Base-by-base conservation (phyloP, 495 filamentous ascomycete species). In the Rostrohypoxylon terebratum region DNA sequence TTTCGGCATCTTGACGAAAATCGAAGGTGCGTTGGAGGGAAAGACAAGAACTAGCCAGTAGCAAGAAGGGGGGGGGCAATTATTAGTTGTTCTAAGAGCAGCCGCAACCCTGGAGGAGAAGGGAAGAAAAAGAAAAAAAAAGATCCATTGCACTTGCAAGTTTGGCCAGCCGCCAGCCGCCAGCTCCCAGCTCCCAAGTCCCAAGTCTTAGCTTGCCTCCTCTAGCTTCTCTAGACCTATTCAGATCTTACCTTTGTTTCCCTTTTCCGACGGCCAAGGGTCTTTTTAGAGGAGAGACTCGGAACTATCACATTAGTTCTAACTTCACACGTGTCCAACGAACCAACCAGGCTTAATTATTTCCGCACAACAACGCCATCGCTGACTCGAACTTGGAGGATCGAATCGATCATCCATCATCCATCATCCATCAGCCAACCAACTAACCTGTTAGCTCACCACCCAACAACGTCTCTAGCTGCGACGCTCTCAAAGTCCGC, bases 341-440 rank as follows among this genome's bases (percentile, higher is more conserved):
- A 59, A 59, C 55, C 55, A 59, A 38, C 64, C 70, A 73, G 59
- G 59, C 70, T 73, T 73, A 73, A 69, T 63, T 62, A 42, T 59
- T 63, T 31, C 45, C 45, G 58, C 69, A 68, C 55, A 47, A 72
- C 51, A 63, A 59, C 58, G 50, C 58, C 50, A 69, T 69, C 40
- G 28, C 55, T 69, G 50, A 71, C 68, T 71, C 62, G 48, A 45
- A 10, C 18, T 62, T 51, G 66, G 36, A 45, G 57, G 14, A 14
- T 45, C 28, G 4, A 40, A 25, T 66, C 63, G 36, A 54, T 66
- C 51, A 57, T 28, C 25, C 25, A 28, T 28, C 25, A 23, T 65
- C 62, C 45, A 40, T 65, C 53, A 57, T 4, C 44, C 53, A 34
- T 54, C 40, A 20, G 59, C 54, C 36, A 13, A 53, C 47, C 5